Evolutionary conservation across 2,329 filamentous ascomycete species (phyloP), one percentile per base, ranked within the genome.

Genomic region (Colletotrichum lupini): DNA sequence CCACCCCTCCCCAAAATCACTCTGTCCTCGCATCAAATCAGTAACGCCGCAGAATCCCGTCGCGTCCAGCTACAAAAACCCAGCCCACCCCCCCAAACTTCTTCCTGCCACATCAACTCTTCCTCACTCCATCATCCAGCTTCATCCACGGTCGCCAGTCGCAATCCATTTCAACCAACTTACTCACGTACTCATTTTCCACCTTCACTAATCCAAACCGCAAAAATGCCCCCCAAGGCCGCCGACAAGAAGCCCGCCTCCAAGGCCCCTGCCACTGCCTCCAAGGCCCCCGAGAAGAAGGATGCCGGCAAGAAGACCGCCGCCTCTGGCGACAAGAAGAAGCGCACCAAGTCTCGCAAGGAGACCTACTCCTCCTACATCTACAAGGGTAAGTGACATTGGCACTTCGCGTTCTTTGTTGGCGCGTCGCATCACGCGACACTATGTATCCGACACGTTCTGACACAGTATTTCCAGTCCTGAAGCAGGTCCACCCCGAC

Each of bases 281-380:
- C 87, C 80, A 91, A 91, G 88, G 89, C 88, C 76, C 89, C 89
- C 72, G 95, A 98, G 92, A 98, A 98, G 94, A 98, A 98, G 93
- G 96, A 98, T 88, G 97, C 96, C 77, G 97, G 96, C 90, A 99
- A 99, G 94, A 99, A 98, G 94, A 98, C 97, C 62, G 95, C 96
- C 74, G 92, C 95, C 75, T 92, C 94, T 83, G 97, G 97, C 77
- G 97, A 98, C 81, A 98, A 98, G 95, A 99, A 99, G 94, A 99
- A 98, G 95, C 95, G 97, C 84, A 97, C 95, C 89, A 99, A 99
- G 95, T 94, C 95, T 79, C 93, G 97, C 88, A 98, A 98, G 94
- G 97, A 99, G 91, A 99, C 97, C n/a, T 99, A 99, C 91, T 97
- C 94, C 80, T 97, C 95, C 69, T 99, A 99, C 92, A 99, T 99